Evolutionary conservation across 2,329 filamentous ascomycete species (phyloP), one percentile per base, ranked within the genome.

Genomic region (Lachnellula hyalina): DNA sequence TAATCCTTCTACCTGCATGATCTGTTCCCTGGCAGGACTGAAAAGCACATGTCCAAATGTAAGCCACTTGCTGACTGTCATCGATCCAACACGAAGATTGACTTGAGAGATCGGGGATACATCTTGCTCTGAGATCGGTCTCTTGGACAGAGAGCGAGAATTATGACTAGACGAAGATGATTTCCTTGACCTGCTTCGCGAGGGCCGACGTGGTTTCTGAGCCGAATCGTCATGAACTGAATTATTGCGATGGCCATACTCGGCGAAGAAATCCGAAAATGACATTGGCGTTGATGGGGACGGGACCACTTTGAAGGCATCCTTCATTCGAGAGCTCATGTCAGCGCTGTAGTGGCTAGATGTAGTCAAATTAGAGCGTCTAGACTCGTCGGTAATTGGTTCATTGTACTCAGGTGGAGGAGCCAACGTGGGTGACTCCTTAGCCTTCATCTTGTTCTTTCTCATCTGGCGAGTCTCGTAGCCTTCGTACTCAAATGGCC

Each of bases 51-150:
- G 86, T 1, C 89, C 89, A 68, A 93, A 93, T 0, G 87, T 90
- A 23, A 94, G 80, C 89, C 89, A 94, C 67, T 92, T 92, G 76
- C 87, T 91, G 23, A 91, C 89, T 57, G 89, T 91, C 76, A 94
- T 84, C 2, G 89, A 90, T 4, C 86, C 89, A 15, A 90, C 85
- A 2, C 89, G 80, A 21, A 94, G 78, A 65, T 91, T 90, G 58
- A 90, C 86, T 67, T 87, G 85, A 0, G 84, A 81, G 19, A 86
- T 72, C 1, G 85, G 83, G 2, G 84, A 84, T 56, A 79, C 80
- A 17, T 81, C 75, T 74, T 61, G 59, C 34, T 64, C 64, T 17
- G 57, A 47, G 4, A 63, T 64, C 15, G 60, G 35, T 5, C 55
- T 40, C 7, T 62, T 58, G 9, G 64, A 63, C 4, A 52, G 52